A percentile compares a stretch with the other conserved stretches of the same genome.
Conservation (phyloP, 1,284 basidiomycete species). For the Cryptococcus depauperatus region DNA sequence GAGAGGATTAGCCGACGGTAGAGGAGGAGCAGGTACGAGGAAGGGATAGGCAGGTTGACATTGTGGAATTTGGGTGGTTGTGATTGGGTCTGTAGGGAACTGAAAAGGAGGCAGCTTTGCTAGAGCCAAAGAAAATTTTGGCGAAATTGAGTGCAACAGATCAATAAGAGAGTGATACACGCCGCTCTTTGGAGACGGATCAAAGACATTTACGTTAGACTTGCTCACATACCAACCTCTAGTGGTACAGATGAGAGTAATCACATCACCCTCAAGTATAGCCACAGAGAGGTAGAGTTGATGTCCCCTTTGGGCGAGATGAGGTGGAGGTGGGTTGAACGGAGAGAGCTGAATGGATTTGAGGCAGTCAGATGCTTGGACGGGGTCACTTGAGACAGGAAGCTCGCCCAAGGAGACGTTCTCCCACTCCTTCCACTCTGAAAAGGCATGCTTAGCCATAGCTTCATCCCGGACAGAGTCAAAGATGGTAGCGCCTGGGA, state of each 20-base stretch:
- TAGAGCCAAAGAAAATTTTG: constrained; percentile 43
- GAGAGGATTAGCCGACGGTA: constrained; percentile 48
- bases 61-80: constrained; percentile 50
- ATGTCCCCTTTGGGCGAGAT: constrained; percentile 50
- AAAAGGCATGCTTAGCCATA: constrained; percentile 39
- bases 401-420: constrained; percentile 32
- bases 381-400: constrained; percentile 37
- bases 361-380: constrained; percentile 41
- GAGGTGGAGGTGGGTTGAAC: constrained; percentile 55
- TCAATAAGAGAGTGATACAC: constrained; percentile 50
- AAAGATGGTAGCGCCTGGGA: constrained; percentile 48
- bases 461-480: constrained; percentile 47
- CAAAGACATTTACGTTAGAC: constrained; percentile 46
- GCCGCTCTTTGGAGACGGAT: constrained; percentile 41
- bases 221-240: constrained; percentile 52
- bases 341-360: constrained; percentile 49
- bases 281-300: constrained; percentile 51
- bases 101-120: constrained; percentile 35
- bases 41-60: constrained; percentile 51
- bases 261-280: constrained; percentile 51
- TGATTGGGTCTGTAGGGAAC: constrained; percentile 39
- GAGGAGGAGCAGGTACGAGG: constrained; percentile 44
- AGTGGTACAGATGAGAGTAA: constrained; percentile 50
- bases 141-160: constrained; percentile 48
- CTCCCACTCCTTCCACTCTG: constrained; percentile 39